Evolutionary conservation across 441 rosid genomes (phyloP).

Genomic region (Flueggea neowawraea): DNA sequence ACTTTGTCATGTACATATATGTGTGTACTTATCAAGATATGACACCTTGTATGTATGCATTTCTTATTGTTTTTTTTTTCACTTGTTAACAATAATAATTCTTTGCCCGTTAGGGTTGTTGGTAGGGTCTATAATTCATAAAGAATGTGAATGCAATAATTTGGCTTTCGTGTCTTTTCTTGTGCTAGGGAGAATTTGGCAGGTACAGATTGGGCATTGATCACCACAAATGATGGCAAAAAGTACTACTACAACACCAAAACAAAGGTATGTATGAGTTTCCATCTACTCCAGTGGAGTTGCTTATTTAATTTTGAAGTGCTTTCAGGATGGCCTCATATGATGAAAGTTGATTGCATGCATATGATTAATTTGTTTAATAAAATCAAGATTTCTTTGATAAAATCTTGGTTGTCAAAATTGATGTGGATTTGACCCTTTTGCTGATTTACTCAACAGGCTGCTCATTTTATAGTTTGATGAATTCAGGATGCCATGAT

Average conservation of each 20-base stretch:
- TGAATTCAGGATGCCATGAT: too few relatives aligned
- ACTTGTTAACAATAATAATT: too few relatives aligned
- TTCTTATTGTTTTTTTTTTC: too few relatives aligned
- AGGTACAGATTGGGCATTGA: constrained; percentile 89
- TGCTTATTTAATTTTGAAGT: constrained; percentile 8
- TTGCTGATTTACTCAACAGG: too few relatives aligned
- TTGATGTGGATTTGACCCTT: too few relatives aligned
- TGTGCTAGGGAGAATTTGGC: constrained; percentile 70
- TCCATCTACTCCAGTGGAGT: background rate
- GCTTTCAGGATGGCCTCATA: background rate
- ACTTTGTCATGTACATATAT: too few relatives aligned
- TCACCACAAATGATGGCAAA: constrained; percentile 87
- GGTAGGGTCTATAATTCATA: background rate
- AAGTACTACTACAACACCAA: constrained; percentile 89
- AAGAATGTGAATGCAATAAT: background rate
- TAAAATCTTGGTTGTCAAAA: too few relatives aligned
- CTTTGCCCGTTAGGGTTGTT: background rate
- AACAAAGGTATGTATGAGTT: constrained; percentile 61
- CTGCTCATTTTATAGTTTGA: too few relatives aligned
- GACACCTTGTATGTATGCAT: too few relatives aligned
- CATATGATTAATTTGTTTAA: too few relatives aligned
- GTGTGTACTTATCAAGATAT: too few relatives aligned
- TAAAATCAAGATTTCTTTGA: too few relatives aligned
- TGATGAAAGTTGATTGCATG: background rate
- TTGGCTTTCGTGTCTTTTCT: constrained; percentile 3